Evolutionary conservation across 768 basidiomycete species (phyloP).

Genomic region (Lentinula edodes): DNA sequence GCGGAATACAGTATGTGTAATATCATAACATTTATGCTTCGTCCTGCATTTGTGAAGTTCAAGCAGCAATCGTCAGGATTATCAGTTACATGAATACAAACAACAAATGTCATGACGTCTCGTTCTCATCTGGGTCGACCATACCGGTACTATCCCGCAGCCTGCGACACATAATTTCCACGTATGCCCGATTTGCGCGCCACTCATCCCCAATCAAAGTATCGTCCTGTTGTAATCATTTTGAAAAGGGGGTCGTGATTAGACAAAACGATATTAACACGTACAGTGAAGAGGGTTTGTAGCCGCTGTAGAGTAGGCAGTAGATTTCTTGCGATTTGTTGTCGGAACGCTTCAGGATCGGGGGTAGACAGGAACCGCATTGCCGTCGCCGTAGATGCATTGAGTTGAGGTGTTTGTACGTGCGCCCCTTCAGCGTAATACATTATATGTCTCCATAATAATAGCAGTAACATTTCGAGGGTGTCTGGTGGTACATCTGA

Average conservation of each 20-base stretch:
- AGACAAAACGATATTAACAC: conserved; percentile 12
- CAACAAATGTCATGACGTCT: background rate
- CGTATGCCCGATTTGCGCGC: conserved; percentile 62
- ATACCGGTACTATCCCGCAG: conserved; percentile 61
- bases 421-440: conserved; percentile 50
- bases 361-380: conserved; percentile 54
- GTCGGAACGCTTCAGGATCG: conserved; percentile 53
- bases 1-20: background rate
- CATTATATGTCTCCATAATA: conserved; percentile 76
- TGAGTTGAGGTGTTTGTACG: conserved; percentile 18
- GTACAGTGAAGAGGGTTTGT: conserved; percentile 44
- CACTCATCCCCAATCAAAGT: conserved; percentile 46
- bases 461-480: conserved; percentile 72
- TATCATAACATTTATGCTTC: background rate
- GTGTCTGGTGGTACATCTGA: conserved; percentile 36
- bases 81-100: background rate
- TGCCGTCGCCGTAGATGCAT: conserved; percentile 28
- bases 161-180: conserved; percentile 72
- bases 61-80: background rate
- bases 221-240: conserved; percentile 25
- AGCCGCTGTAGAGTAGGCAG: conserved; percentile 51
- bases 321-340: conserved; percentile 51
- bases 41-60: background rate
- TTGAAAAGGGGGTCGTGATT: too few species aligned
- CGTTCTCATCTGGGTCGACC: conserved; percentile 26